These are phyloP conservation scores for Pseudogymnoascus sp. DNA, from an alignment of 2,329 filamentous ascomycete genomes.

Conservation along the genomic window DNA sequence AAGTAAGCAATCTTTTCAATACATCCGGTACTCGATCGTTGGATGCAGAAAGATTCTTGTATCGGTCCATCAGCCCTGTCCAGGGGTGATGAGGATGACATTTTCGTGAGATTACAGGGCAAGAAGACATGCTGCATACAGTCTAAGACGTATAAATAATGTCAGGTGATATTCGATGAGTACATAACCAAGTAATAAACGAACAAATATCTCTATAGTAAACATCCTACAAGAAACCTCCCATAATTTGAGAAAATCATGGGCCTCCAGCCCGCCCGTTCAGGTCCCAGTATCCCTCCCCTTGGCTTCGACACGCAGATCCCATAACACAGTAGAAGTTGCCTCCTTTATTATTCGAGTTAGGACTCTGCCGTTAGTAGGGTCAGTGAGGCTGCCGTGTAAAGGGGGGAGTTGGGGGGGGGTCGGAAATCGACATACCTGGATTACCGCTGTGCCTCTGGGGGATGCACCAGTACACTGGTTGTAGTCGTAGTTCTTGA, in stretches of 20 bases:
- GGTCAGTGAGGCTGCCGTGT: too few species aligned
- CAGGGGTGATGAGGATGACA: neutral
- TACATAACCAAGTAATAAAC: too few species aligned
- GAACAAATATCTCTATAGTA: too few species aligned
- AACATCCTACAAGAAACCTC: too few species aligned
- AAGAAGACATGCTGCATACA: neutral
- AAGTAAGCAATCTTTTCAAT: neutral
- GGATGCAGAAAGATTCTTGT: neutral
- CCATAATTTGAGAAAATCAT: too few species aligned
- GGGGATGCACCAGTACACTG: neutral
- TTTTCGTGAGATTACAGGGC: neutral
- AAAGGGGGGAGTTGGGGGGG: neutral
- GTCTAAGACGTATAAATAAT: neutral
- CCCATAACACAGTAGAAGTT: too few species aligned
- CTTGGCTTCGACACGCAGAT: too few species aligned
- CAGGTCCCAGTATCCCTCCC: too few species aligned
- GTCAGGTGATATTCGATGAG: too few species aligned
- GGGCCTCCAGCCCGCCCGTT: too few species aligned
- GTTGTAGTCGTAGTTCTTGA: neutral
- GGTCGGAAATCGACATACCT: neutral
- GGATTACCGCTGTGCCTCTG: neutral
- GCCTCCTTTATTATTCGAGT: too few species aligned
- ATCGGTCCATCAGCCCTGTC: neutral
- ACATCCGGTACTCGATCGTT: neutral
- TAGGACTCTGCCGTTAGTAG: too few species aligned